These are phyloP conservation scores for Poa annua DNA, from an alignment of 176 grass and related monocot species.

Conservation along the genomic window DNA sequence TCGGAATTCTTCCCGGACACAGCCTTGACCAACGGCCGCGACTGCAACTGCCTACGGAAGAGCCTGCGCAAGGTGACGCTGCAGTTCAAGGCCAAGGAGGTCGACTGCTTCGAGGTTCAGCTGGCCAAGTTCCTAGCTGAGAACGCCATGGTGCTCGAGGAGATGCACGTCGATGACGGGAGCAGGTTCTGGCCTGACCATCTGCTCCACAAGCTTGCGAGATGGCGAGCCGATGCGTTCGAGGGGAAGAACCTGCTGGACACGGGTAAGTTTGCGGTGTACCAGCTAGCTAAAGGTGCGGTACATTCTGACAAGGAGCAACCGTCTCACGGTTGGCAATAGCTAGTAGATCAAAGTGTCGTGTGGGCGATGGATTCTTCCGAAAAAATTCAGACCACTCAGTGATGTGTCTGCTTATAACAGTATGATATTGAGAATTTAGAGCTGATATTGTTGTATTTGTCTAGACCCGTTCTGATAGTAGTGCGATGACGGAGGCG, in stretches of 20 bases:
- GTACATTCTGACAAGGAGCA: background rate
- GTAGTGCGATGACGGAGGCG: too few relatives aligned
- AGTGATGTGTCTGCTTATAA: too few relatives aligned
- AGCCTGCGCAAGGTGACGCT: background rate
- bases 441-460: too few relatives aligned
- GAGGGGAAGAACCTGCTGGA: background rate
- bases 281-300: background rate
- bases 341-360: too few relatives aligned
- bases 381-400: too few relatives aligned
- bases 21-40: background rate
- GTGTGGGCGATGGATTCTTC: too few relatives aligned
- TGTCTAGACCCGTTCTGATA: too few relatives aligned
- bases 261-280: background rate
- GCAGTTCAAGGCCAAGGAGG: background rate
- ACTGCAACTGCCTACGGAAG: background rate
- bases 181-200: background rate
- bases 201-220: background rate
- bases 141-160: background rate
- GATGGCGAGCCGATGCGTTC: background rate
- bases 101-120: background rate
- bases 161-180: background rate
- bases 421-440: too few relatives aligned
- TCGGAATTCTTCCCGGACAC: background rate
- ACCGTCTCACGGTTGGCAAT: background rate
- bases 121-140: conserved; percentile 8